Base-by-base conservation (phyloP, 2,329 filamentous ascomycete species). In the Diaporthe ilicicola region DNA sequence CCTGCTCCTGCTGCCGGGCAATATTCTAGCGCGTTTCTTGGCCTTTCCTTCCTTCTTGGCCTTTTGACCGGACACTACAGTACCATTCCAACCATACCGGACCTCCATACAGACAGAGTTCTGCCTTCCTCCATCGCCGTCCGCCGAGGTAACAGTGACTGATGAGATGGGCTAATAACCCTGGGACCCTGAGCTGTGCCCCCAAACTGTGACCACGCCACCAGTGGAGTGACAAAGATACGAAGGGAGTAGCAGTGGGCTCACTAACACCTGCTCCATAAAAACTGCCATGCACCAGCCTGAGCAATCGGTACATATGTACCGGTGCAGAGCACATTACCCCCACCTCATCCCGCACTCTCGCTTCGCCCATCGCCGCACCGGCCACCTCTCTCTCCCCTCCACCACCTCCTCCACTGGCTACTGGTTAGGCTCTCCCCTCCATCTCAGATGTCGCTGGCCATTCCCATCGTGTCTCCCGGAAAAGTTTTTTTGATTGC, bases 21-120 rank as follows among this genome's bases (percentile, higher is more conserved):
- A 46, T 68, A 68, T 68, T 68, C 66, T 68, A 68, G 66, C 66
- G 65, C n/a, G n/a, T n/a, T n/a, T n/a, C n/a, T n/a, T n/a, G n/a
- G n/a, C n/a, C n/a, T n/a, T n/a, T n/a, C n/a, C n/a, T n/a, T n/a
- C 22, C 5, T 12, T 59, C 32, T 64, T 64, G 59, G 42, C 42
- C 53, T 17, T 15, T 44, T 22, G 64, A 6, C n/a, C n/a, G 37
- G 64, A 55, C 32, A 55, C 62, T 66, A n/a, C 50, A 9, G 17
- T 24, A 8, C n/a, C n/a, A 22, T 8, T n/a, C 34, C 32, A 37
- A n/a, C n/a, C n/a, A n/a, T n/a, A n/a, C n/a, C n/a, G n/a, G n/a
- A n/a, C n/a, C n/a, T n/a, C n/a, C n/a, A n/a, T n/a, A n/a, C n/a
- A n/a, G n/a, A n/a, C n/a, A n/a, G n/a, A n/a, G n/a, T 22, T 32